Conservation (phyloP, 2,329 filamentous ascomycete species). For the Talaromyces pinophilus region DNA sequence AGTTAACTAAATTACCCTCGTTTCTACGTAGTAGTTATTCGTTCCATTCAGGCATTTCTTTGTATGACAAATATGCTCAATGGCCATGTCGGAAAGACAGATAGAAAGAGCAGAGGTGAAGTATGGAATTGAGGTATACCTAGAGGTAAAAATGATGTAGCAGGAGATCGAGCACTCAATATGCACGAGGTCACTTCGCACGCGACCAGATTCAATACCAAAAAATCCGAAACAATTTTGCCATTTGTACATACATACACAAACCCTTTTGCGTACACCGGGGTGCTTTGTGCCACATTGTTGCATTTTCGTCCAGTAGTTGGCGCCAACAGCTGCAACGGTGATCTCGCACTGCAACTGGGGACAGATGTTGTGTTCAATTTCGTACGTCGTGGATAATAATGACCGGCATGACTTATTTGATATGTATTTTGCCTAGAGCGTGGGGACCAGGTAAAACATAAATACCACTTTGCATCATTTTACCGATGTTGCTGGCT, state of each 20-base stretch:
- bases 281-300: not conserved
- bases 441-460: too few species aligned
- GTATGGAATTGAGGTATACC: not conserved
- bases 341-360: not conserved
- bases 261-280: not conserved
- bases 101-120: not conserved
- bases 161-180: not conserved
- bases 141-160: not conserved
- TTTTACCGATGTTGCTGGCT: too few species aligned
- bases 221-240: too few species aligned
- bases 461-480: too few species aligned
- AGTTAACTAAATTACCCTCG: not conserved
- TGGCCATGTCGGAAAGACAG: too few species aligned
- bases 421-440: too few species aligned
- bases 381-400: too few species aligned
- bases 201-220: not conserved
- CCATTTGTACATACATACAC: not conserved
- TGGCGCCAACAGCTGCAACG: not conserved
- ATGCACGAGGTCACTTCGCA: not conserved
- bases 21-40: not conserved
- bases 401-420: too few species aligned
- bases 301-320: not conserved
- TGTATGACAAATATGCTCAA: not conserved
- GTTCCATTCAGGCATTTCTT: not conserved
- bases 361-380: not conserved